Percentiles rank a stretch among this genome's conserved stretches.
Conservation (phyloP, 768 basidiomycete genomes). For the Panus rudis region DNA sequence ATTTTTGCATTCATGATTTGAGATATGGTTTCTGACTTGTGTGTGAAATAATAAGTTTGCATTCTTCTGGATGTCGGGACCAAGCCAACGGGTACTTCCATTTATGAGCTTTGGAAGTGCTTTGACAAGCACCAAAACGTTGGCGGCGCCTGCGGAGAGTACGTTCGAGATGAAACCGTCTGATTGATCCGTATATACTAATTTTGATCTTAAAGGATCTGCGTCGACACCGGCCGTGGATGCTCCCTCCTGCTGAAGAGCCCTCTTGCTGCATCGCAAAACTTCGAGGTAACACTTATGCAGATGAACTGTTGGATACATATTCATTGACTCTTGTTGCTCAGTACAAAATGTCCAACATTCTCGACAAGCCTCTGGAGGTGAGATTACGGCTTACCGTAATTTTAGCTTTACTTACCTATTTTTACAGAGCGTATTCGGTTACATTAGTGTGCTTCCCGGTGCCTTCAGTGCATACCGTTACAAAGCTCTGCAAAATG, state of each 20-base stretch:
- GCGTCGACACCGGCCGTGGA: constrained; percentile 71
- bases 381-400: constrained; percentile 27
- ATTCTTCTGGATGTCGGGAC: constrained; percentile 93
- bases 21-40: constrained; percentile 2
- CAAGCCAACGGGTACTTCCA: constrained; percentile 88
- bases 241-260: constrained; percentile 67
- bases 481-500: constrained; percentile 82
- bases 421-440: constrained; percentile 63
- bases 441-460: constrained; percentile 83
- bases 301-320: neutral
- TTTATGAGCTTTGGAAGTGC: constrained; percentile 97
- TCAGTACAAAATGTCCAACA: constrained; percentile 93
- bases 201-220: constrained; percentile 44
- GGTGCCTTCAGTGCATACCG: constrained; percentile 91
- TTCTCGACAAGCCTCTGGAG: constrained; percentile 94
- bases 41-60: constrained; percentile 48
- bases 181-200: constrained; percentile 11
- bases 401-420: neutral
- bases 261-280: constrained; percentile 87
- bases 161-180: constrained; percentile 5
- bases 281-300: constrained; percentile 82
- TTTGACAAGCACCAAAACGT: constrained; percentile 82
- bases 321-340: neutral
- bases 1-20: too few relatives aligned
- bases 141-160: constrained; percentile 96